phyloP scores from a whole-genome alignment of 805 yeast genomes.

The Komagataella pastoris region DNA sequence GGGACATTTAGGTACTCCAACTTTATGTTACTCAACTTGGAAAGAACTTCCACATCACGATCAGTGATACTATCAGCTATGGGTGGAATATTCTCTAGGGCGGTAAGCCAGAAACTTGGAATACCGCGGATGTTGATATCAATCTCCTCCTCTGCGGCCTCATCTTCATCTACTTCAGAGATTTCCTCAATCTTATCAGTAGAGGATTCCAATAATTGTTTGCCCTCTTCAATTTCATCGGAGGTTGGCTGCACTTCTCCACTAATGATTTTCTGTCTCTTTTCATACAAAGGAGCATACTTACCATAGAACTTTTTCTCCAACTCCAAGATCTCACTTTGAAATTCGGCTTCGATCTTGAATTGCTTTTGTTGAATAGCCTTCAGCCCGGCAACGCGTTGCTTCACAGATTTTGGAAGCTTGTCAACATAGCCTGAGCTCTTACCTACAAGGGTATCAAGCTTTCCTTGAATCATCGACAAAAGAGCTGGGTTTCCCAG shows the following conservation, averaged over 20 bases:
- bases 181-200: constrained; percentile 28
- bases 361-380: constrained; percentile 68
- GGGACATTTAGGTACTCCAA: constrained; percentile 74
- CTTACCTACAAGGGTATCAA: constrained; percentile 73
- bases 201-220: constrained; percentile 40
- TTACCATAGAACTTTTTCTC: constrained; percentile 66
- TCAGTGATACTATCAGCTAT: constrained; percentile 79
- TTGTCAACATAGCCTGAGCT: constrained; percentile 76
- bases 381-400: constrained; percentile 73
- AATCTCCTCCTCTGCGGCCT: constrained; percentile 17
- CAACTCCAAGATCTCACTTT: constrained; percentile 72
- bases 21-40: constrained; percentile 52
- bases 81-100: constrained; percentile 73
- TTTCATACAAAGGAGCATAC: constrained; percentile 65
- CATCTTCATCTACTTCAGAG: constrained; percentile 24
- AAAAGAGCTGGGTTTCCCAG: constrained; percentile 70
- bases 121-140: constrained; percentile 48
- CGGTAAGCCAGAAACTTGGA: constrained; percentile 95
- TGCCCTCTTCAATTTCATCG: constrained; percentile 72
- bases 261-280: constrained; percentile 55
- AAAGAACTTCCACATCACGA: constrained; percentile 77
- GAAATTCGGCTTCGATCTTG: constrained; percentile 82
- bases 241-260: constrained; percentile 70
- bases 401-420: constrained; percentile 60
- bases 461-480: constrained; percentile 80